These are phyloP conservation scores for Macaranga tanarius DNA, from an alignment of 441 rosid genomes.

Conservation along the genomic window DNA sequence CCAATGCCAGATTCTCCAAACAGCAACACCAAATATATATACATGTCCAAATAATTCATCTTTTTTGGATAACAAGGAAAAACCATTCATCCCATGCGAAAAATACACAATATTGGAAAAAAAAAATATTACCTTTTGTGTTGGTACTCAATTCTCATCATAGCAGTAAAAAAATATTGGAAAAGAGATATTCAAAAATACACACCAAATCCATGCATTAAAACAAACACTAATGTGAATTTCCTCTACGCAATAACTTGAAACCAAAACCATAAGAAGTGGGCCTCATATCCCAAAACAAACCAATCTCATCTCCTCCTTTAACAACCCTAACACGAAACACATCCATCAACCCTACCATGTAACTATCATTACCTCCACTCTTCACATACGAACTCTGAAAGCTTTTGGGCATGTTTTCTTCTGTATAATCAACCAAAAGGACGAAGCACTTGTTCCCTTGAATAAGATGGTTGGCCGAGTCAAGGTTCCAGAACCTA, in stretches of 20 bases:
- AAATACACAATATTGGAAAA: no score
- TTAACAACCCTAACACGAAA: constrained; percentile 16
- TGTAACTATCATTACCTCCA: constrained; percentile 19
- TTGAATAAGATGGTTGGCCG: constrained; percentile 21
- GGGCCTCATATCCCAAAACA: constrained; percentile 34
- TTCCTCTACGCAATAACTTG: constrained; percentile 27
- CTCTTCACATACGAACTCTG: constrained; percentile 28
- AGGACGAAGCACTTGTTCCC: constrained; percentile 24
- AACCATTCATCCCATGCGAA: no score
- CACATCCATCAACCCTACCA: constrained; percentile 31
- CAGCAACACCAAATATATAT: no score
- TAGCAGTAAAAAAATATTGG: no score
- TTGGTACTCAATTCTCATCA: no score
- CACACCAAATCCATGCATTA: not conserved
- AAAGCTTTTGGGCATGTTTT: constrained; percentile 23
- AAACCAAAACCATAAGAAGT: constrained; percentile 26
- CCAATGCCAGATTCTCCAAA: no score
- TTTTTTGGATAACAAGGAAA: no score
- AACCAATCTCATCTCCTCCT: constrained; percentile 32
- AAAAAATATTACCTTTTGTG: no score
- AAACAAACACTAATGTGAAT: not conserved
- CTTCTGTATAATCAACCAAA: constrained; percentile 36
- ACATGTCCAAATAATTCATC: no score
- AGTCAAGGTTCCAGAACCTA: constrained; percentile 29
- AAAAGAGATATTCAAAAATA: not conserved